Evolutionary conservation across 2,329 filamentous ascomycete genomes (phyloP).

Genomic region (Stylonectria norvegica): DNA sequence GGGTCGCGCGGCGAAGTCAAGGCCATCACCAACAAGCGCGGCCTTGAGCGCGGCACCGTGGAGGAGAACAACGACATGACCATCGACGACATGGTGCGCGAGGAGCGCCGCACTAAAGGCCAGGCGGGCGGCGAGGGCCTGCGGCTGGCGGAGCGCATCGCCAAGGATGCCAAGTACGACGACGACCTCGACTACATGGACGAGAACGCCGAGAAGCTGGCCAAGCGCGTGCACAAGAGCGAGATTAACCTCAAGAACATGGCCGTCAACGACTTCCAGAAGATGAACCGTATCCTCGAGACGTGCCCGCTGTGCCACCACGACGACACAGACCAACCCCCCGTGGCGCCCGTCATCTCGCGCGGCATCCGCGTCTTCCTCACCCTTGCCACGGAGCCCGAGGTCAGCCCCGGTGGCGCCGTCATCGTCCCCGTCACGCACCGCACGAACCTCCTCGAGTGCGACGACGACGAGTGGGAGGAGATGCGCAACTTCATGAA

Average conservation of each 20-base stretch:
- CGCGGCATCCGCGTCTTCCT: constrained; percentile 83
- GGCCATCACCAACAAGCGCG: constrained; percentile 73
- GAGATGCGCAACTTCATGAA: constrained; percentile 99
- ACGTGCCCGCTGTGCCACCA: constrained; percentile 88
- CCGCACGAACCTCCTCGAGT: constrained; percentile 86
- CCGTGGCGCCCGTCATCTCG: constrained; percentile 79
- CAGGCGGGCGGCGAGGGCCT: constrained; percentile 75
- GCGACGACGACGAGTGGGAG: constrained; percentile 99
- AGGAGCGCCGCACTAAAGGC: constrained; percentile 81
- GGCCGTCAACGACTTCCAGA: constrained; percentile 85
- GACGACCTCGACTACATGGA: constrained; percentile 96
- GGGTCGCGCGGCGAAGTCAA: constrained; percentile 72
- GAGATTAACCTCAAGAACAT: constrained; percentile 83
- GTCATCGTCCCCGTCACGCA: constrained; percentile 89
- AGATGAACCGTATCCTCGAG: constrained; percentile 82
- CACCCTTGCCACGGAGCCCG: constrained; percentile 84
- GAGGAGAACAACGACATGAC: constrained; percentile 93
- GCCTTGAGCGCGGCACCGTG: constrained; percentile 77
- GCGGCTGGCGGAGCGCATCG: constrained; percentile 85
- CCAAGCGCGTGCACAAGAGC: constrained; percentile 80
- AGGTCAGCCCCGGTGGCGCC: constrained; percentile 77
- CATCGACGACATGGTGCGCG: constrained; percentile 94
- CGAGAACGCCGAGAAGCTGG: constrained; percentile 89
- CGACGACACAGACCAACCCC: constrained; percentile 71
- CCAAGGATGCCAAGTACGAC: constrained; percentile 87